These are phyloP conservation scores for Paralagenidium karlingii DNA, from an alignment of 352 stramenopile genomes.

Conservation along the genomic window DNA sequence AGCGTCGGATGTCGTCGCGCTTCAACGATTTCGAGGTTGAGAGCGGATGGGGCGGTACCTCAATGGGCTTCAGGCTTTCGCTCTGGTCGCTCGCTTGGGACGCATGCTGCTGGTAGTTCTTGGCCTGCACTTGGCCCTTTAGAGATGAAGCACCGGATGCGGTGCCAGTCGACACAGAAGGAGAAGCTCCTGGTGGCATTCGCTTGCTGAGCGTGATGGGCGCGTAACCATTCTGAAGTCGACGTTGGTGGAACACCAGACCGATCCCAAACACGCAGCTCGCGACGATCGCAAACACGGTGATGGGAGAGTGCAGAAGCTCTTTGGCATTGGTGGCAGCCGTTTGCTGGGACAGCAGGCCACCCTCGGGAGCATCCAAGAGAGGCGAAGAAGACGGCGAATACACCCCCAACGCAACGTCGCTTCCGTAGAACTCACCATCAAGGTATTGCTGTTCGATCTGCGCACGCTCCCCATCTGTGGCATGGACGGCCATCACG, in stretches of 20 bases:
- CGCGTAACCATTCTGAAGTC: slow-evolving; percentile 48
- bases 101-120: too few species aligned
- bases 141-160: too few species aligned
- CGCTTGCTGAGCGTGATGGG: slow-evolving; percentile 31
- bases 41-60: too few species aligned
- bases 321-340: slow-evolving; percentile 10
- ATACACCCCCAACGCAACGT: slow-evolving; percentile 52
- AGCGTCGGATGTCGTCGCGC: too few species aligned
- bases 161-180: too few species aligned
- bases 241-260: slow-evolving; percentile 36
- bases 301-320: slow-evolving; percentile 15
- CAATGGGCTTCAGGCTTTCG: too few species aligned
- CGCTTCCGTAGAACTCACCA: slow-evolving; percentile 45
- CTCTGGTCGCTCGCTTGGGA: too few species aligned
- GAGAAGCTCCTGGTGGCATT: too few species aligned
- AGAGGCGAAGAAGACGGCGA: too few species aligned
- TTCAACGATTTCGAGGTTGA: too few species aligned
- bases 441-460: slow-evolving; percentile 44
- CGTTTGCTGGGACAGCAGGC: slow-evolving; percentile 16
- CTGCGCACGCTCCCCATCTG: slow-evolving; percentile 32
- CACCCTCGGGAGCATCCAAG: slow-evolving; percentile 22
- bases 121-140: too few species aligned
- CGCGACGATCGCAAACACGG: slow-evolving; percentile 26
- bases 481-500: too few species aligned
- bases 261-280: slow-evolving; percentile 28